phyloP scores from a whole-genome alignment of 2,329 filamentous ascomycete species.

The Xylaria sp. region DNA sequence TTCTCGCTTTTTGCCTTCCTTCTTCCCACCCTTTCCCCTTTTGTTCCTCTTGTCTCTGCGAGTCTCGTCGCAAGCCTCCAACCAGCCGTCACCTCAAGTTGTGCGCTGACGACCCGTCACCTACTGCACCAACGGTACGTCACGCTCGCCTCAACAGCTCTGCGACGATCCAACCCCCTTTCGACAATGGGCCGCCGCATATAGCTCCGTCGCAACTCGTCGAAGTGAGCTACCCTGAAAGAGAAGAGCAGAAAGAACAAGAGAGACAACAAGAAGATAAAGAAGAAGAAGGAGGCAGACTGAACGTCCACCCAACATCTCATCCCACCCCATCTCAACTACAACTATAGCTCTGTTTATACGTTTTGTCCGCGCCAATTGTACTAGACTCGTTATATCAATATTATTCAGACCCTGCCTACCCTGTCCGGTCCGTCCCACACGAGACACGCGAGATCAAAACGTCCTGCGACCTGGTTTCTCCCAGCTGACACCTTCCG shows the following conservation, averaged over 20 bases:
- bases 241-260: conserved; percentile 31
- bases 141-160: conserved; percentile 34
- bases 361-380: conserved; percentile 31
- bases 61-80: conserved; percentile 36
- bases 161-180: conserved; percentile 42
- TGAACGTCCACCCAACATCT: conserved; percentile 19
- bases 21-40: conserved; percentile 37
- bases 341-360: conserved; percentile 31
- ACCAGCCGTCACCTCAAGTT: conserved; percentile 30
- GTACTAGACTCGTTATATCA: conserved; percentile 37
- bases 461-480: conserved; percentile 37
- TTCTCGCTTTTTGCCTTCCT: conserved; percentile 37
- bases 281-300: conserved; percentile 24
- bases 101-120: conserved; percentile 32
- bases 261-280: conserved; percentile 14
- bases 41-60: conserved; percentile 38
- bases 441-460: conserved; percentile 36
- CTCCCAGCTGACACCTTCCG: conserved; percentile 36
- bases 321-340: conserved; percentile 18
- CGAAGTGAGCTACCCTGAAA: conserved; percentile 40
- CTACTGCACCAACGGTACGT: conserved; percentile 28
- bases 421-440: conserved; percentile 28
- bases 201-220: conserved; percentile 49
- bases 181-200: conserved; percentile 49
- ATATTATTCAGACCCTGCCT: conserved; percentile 30